These are phyloP conservation scores for Ceratobasidium papillatum DNA, from an alignment of 1,284 basidiomycete species.

Conservation along the genomic window DNA sequence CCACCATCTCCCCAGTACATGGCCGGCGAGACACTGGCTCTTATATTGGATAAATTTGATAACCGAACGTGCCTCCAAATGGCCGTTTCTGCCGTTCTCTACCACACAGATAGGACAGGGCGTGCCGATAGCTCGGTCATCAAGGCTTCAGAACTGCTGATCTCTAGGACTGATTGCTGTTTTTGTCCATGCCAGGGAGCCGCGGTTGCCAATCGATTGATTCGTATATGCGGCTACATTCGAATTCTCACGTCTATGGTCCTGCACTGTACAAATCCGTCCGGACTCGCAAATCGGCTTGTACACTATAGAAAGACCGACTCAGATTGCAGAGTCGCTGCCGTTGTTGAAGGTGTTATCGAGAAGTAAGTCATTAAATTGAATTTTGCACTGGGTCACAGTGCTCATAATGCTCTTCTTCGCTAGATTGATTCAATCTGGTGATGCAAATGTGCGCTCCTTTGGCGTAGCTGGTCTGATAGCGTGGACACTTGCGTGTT, in stretches of 20 bases:
- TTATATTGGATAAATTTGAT: background rate
- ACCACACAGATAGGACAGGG: background rate
- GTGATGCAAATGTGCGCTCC: background rate
- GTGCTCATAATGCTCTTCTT: background rate
- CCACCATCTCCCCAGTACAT: background rate
- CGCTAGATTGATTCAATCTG: background rate
- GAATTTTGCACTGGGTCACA: no score
- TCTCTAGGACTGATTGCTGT: no score
- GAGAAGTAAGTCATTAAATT: background rate
- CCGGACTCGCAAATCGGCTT: background rate
- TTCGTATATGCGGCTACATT: background rate
- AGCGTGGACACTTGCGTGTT: background rate
- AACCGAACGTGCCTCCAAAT: slow-evolving; percentile 3
- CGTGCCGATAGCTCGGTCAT: background rate
- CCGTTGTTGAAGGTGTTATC: background rate
- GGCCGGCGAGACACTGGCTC: background rate
- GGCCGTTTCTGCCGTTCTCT: background rate
- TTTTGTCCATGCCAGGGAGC: no score
- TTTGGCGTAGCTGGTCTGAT: slow-evolving; percentile 5
- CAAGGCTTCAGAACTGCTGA: background rate
- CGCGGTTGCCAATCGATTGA: background rate
- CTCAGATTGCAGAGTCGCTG: no score
- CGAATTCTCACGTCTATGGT: slow-evolving; percentile 15
- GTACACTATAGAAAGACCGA: background rate
- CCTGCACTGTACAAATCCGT: background rate